phyloP scores from a whole-genome alignment of 306 rosid species.

The Sophora flavescens region DNA sequence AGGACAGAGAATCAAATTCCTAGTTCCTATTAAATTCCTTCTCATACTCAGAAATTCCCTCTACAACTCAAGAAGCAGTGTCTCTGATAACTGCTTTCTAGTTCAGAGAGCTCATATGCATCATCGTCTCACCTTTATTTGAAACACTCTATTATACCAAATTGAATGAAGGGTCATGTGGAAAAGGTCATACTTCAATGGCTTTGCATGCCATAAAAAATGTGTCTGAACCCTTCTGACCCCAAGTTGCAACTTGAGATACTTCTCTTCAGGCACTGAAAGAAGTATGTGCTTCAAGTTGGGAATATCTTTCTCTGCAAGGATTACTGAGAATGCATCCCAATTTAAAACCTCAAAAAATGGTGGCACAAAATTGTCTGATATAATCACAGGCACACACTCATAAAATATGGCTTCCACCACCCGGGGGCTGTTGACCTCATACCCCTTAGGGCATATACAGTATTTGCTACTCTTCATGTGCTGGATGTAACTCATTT shows the following conservation, averaged over 20 bases:
- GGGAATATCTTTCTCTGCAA: conserved; percentile 88
- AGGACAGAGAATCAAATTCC: conserved; percentile 1
- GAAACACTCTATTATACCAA: conserved; percentile 93
- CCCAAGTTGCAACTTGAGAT: conserved; percentile 77
- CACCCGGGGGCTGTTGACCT: conserved; percentile 92
- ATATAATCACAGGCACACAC: conserved; percentile 96
- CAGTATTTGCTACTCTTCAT: conserved; percentile 96
- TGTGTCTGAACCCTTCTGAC: conserved; percentile 86
- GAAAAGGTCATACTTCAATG: conserved; percentile 87
- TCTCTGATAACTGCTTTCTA: conserved; percentile 29
- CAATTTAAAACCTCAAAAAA: conserved; percentile 92
- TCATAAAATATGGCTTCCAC: conserved; percentile 91
- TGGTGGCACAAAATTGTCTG: conserved; percentile 96
- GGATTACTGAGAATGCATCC: conserved; percentile 82
- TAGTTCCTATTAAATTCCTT: conserved; percentile 3
- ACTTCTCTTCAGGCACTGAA: conserved; percentile 78
- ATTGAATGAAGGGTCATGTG: conserved; percentile 96
- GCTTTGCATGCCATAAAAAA: conserved; percentile 89
- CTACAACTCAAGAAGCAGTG: conserved; percentile 24
- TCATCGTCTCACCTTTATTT: conserved; percentile 63
- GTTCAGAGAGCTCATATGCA: conserved; percentile 18
- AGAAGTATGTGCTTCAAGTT: conserved; percentile 71
- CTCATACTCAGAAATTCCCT: conserved; percentile 27
- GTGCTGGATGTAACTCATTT: conserved; percentile 85
- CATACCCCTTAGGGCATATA: conserved; percentile 94